These are phyloP conservation scores for Cercospora zeae-maydis DNA, from an alignment of 2,329 filamentous ascomycete species.

Conservation along the genomic window DNA sequence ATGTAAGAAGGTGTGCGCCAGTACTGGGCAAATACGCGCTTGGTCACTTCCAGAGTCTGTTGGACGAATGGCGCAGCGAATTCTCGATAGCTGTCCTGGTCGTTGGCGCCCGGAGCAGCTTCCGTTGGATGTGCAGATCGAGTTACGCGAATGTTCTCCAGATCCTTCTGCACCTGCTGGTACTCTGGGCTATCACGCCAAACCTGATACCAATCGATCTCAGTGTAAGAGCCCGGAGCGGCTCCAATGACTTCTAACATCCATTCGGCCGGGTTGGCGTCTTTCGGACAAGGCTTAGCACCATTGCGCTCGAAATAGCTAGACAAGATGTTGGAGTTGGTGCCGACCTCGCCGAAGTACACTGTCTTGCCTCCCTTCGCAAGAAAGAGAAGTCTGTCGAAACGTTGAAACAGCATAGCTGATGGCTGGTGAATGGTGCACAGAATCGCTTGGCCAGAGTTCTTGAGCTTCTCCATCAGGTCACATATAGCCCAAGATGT, in stretches of 20 bases:
- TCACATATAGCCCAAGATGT: conserved; percentile 90
- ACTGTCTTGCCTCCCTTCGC: conserved; percentile 72
- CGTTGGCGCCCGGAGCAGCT: conserved; percentile 42
- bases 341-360: conserved; percentile 76
- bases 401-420: conserved; percentile 89
- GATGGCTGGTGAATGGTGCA: conserved; percentile 98
- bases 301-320: conserved; percentile 74
- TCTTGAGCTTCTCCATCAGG: conserved; percentile 82
- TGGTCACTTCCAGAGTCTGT: conserved; percentile 65
- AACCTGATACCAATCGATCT: conserved; percentile 50
- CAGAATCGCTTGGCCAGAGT: conserved; percentile 87
- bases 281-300: conserved; percentile 59
- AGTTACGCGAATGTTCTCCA: conserved; percentile 45
- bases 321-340: conserved; percentile 64
- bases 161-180: conserved; percentile 44
- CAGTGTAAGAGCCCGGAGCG: conserved; percentile 48
- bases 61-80: conserved; percentile 71
- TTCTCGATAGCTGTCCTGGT: conserved; percentile 63
- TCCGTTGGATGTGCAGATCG: conserved; percentile 35
- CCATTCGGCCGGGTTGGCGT: conserved; percentile 79
- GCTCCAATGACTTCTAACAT: conserved; percentile 61
- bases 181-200: conserved; percentile 51
- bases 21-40: conserved; percentile 84
- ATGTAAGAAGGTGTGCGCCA: conserved; percentile 89
- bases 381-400: conserved; percentile 75